Evolutionary conservation across 2,329 filamentous ascomycete genomes (phyloP).

Genomic region (Ceratocystis variospora): DNA sequence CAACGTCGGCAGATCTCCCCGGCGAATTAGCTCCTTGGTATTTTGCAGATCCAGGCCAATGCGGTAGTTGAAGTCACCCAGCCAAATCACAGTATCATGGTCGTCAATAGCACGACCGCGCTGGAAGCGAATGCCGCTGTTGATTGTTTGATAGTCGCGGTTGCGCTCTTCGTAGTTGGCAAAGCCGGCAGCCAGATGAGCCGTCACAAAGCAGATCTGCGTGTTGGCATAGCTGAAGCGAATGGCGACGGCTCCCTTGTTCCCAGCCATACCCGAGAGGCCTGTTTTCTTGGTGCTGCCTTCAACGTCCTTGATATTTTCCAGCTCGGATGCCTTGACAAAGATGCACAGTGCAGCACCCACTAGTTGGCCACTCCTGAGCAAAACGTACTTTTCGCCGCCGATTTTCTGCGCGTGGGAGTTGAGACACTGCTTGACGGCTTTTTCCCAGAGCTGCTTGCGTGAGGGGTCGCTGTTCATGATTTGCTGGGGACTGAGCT

Average conservation of each 20-base stretch:
- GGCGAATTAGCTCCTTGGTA: constrained; percentile 59
- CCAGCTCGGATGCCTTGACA: constrained; percentile 63
- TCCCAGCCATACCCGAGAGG: constrained; percentile 92
- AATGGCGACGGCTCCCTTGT: constrained; percentile 95
- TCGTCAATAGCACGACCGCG: constrained; percentile 82
- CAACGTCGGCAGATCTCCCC: constrained; percentile 58
- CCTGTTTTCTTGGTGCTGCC: constrained; percentile 88
- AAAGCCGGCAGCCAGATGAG: constrained; percentile 90
- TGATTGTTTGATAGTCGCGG: constrained; percentile 80
- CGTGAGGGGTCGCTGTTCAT: constrained; percentile 92
- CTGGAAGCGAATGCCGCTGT: constrained; percentile 77
- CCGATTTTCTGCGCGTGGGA: constrained; percentile 48
- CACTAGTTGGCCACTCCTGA: constrained; percentile 86
- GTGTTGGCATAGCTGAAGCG: constrained; percentile 90
- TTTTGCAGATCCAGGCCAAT: constrained; percentile 72
- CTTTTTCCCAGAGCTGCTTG: constrained; percentile 73
- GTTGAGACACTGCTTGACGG: constrained; percentile 68
- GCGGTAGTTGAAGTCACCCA: constrained; percentile 96
- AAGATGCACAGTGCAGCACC: constrained; percentile 88
- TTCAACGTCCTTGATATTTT: constrained; percentile 88
- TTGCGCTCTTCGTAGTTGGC: constrained; percentile 95
- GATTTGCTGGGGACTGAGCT: constrained; percentile 91
- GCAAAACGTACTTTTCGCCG: constrained; percentile 69
- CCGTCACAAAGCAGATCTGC: constrained; percentile 86
- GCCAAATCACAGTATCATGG: constrained; percentile 81